Conservation (phyloP, 805 yeast species). For the Saccharomycopsis fermentans region DNA sequence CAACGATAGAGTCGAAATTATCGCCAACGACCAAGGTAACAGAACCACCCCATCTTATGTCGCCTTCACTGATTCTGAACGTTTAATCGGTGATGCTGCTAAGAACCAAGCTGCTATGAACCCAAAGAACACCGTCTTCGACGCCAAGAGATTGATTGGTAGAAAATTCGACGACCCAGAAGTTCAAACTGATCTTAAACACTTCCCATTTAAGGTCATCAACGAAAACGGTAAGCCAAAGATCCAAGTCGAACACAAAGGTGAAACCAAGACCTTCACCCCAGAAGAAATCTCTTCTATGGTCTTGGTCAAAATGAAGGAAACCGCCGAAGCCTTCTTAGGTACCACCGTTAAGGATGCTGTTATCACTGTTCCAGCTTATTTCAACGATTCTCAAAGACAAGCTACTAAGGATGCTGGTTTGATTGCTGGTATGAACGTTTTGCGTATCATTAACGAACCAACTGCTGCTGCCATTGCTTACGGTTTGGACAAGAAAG, state of each 20-base stretch:
- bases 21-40: constrained; percentile 97
- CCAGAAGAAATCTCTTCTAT: constrained; percentile 94
- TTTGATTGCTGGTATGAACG: constrained; percentile 76
- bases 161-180: constrained; percentile 80
- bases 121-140: constrained; percentile 84
- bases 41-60: constrained; percentile 96
- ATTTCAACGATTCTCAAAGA: constrained; percentile 82
- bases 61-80: constrained; percentile 86
- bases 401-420: constrained; percentile 90
- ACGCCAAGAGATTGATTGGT: constrained; percentile 90
- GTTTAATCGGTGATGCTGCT: constrained; percentile 94
- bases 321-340: constrained; percentile 71
- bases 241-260: constrained; percentile 73
- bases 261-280: constrained; percentile 77
- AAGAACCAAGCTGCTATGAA: constrained; percentile 95
- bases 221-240: constrained; percentile 80
- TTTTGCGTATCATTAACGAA: constrained; percentile 77
- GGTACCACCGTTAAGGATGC: constrained; percentile 77
- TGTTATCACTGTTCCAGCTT: constrained; percentile 80
- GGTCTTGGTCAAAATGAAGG: constrained; percentile 85
- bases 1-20: constrained; percentile 87
- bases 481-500: constrained; percentile 77
- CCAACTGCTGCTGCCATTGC: constrained; percentile 98
- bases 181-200: constrained; percentile 71
- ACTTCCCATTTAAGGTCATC: constrained; percentile 77